phyloP scores from a whole-genome alignment of 176 grass and related monocot genomes.

The Raddia guianensis region DNA sequence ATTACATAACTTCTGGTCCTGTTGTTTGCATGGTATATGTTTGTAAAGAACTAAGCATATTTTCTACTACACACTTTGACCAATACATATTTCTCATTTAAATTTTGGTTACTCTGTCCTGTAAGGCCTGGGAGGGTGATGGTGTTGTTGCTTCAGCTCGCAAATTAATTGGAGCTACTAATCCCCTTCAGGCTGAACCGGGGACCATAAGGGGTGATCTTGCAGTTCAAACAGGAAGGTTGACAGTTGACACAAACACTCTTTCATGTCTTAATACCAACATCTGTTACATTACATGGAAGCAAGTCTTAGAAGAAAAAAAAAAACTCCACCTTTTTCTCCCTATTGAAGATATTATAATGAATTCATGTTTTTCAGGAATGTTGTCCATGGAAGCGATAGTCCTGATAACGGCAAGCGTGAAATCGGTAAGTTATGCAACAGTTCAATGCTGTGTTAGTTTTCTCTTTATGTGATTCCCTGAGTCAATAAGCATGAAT shows the following conservation, averaged over 20 bases:
- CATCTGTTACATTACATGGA: background rate
- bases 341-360: slow-evolving; percentile 15
- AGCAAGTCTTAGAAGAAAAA: no score
- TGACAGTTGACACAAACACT: slow-evolving; percentile 18
- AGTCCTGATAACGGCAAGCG: slow-evolving; percentile 89
- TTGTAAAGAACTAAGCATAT: slow-evolving; percentile 25
- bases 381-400: slow-evolving; percentile 96
- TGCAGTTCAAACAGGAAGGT: slow-evolving; percentile 99
- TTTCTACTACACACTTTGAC: background rate
- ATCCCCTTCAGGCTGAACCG: slow-evolving; percentile 94
- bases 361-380: slow-evolving; percentile 58
- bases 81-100: slow-evolving; percentile 7
- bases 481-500: background rate
- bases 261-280: slow-evolving; percentile 34
- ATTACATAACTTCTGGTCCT: slow-evolving; percentile 94
- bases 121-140: slow-evolving; percentile 88
- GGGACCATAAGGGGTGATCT: slow-evolving; percentile 94
- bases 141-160: slow-evolving; percentile 94
- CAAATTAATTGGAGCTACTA: slow-evolving; percentile 92
- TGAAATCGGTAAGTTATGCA: slow-evolving; percentile 68
- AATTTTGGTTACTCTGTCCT: slow-evolving; percentile 17
- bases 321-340: background rate
- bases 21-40: slow-evolving; percentile 95
- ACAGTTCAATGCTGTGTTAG: slow-evolving; percentile 9
- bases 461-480: background rate